A percentile compares a stretch with the other conserved stretches of the same genome.
Evolutionary conservation across 495 filamentous ascomycete species (phyloP).

Genomic region (Aspergillus bridgeri): DNA sequence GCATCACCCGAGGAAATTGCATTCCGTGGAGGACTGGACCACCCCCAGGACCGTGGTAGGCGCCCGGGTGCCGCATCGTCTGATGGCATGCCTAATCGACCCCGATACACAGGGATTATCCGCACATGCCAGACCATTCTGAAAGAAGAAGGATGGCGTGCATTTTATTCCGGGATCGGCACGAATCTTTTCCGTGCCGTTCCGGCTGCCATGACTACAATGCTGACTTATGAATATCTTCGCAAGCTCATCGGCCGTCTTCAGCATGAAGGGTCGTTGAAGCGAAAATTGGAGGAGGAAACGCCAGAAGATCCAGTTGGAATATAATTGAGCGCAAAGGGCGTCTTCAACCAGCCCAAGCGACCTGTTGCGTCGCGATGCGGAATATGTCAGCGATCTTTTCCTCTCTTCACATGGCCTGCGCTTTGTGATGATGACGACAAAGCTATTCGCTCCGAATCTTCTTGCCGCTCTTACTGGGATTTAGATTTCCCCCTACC

Average conservation of each 20-base stretch:
- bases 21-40: conserved; percentile 60
- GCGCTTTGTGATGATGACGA: not conserved
- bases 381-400: not conserved
- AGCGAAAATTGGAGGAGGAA: conserved; percentile 27
- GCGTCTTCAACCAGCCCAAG: too few species aligned
- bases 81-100: conserved; percentile 54
- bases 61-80: conserved; percentile 49
- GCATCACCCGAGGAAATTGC: conserved; percentile 52
- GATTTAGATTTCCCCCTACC: not conserved
- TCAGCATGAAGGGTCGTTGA: conserved; percentile 47
- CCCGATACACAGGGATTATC: conserved; percentile 78
- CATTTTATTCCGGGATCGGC: conserved; percentile 96
- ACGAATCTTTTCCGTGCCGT: conserved; percentile 96
- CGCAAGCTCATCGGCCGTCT: conserved; percentile 55
- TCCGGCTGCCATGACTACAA: conserved; percentile 91
- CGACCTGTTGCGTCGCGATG: not conserved
- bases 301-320: conserved; percentile 14
- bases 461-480: not conserved
- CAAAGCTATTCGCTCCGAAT: too few species aligned
- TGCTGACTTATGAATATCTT: conserved; percentile 92
- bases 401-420: not conserved
- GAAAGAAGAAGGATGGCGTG: conserved; percentile 89
- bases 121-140: conserved; percentile 81
- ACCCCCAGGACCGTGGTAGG: conserved; percentile 40
- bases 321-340: conserved; percentile 9